Base-by-base conservation (phyloP, 108 stramenopile species). In the Nitzschia sp. region DNA sequence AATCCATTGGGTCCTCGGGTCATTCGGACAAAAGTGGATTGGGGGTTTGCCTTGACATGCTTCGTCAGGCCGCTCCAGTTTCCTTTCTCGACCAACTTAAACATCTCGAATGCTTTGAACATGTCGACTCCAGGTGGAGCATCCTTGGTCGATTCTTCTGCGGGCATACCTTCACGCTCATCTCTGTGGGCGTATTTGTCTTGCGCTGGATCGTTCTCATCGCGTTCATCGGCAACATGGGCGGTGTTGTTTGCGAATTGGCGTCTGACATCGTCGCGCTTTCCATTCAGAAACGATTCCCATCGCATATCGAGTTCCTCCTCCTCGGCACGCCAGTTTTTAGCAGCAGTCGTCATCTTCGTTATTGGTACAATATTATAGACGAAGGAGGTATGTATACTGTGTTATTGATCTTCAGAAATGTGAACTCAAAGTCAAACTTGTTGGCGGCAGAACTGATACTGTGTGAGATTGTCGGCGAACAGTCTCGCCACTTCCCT, bases 211-310 rank as follows among this genome's bases (percentile, higher is more conserved):
- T 66, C 21, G 55, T 68, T 68, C 36, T 68, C 67, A 41, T 68
- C 55, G 27, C 38, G 67, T 8, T 35, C 52, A 19, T 29, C 17
- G 23, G 66, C 67, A 15, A 45, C 38, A 58, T 44, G 48, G 19
- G 19, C 16, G 21, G 48, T n/a, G 48, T 11, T 8, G 48, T 50
- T 22, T 38, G 41, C 35, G 13, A 9, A 17, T 61, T 41, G 60
- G 31, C 66, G 44, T 19, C 50, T 67, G 63, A 68, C 58, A 22
- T 53, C 66, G 11, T 62, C 52, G 8, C 58, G 28, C 60, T 67
- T 75, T 36, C 64, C 63, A 46, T 36, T 75, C 38, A 75, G 60
- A 32, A 61, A 75, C 19, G 58, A 55, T 52, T 75, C 64, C 73
- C 73, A 75, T 52, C 60, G 60, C 60, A 61, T 61, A 27, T 66